These are phyloP conservation scores for Penicillium dipodomyicola DNA, from an alignment of 495 filamentous ascomycete genomes.

Conservation along the genomic window DNA sequence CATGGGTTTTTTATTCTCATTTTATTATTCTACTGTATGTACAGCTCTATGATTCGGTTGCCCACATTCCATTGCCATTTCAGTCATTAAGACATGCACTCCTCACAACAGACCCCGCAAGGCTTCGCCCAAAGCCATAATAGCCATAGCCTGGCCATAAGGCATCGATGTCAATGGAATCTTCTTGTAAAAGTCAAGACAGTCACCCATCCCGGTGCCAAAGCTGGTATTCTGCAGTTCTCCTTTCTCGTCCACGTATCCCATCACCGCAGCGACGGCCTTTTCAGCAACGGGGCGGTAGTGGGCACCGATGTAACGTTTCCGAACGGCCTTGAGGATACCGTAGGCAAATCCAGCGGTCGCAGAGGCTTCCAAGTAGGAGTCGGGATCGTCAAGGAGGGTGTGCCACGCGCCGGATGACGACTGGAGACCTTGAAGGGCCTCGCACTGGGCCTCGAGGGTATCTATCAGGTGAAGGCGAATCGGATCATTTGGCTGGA, in stretches of 20 bases:
- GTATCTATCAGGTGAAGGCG: constrained; percentile 59
- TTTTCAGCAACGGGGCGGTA: constrained; percentile 53
- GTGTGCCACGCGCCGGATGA: constrained; percentile 64
- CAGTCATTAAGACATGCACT: background rate
- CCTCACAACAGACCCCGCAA: constrained; percentile 33
- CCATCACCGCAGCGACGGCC: constrained; percentile 59
- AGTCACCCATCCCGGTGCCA: constrained; percentile 68
- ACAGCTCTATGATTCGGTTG: constrained; percentile 3
- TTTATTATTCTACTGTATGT: background rate
- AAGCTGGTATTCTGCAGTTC: constrained; percentile 70
- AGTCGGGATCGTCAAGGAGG: constrained; percentile 59
- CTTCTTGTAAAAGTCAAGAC: constrained; percentile 64
- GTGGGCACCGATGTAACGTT: constrained; percentile 58
- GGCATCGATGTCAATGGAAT: constrained; percentile 72
- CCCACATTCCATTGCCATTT: background rate
- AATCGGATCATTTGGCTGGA: constrained; percentile 55
- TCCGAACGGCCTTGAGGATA: constrained; percentile 65
- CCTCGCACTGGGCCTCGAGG: constrained; percentile 60
- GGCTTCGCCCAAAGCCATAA: constrained; percentile 68
- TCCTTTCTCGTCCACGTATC: constrained; percentile 56
- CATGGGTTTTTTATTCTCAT: background rate
- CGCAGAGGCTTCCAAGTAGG: constrained; percentile 68
- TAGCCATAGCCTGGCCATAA: constrained; percentile 76
- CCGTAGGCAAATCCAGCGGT: constrained; percentile 76
- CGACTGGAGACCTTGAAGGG: constrained; percentile 55